phyloP scores from a whole-genome alignment of 2,329 filamentous ascomycete species.

The Botryotinia convoluta region DNA sequence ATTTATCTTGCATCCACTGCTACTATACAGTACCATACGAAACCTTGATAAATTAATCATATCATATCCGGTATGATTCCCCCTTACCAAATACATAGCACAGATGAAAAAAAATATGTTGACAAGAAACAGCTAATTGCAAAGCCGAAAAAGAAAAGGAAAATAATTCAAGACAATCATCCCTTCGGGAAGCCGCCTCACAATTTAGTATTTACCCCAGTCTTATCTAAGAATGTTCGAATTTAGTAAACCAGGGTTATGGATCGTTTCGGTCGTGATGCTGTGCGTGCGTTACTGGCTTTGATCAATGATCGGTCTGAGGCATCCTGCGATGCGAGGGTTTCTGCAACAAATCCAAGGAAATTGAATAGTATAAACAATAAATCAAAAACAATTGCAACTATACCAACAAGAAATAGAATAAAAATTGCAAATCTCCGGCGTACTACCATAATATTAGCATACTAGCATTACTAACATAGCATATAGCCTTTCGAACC shows the following conservation, averaged over 20 bases:
- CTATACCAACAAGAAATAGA: not conserved
- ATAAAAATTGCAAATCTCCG: conserved; percentile 1
- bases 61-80: conserved; percentile 19
- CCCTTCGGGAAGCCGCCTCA: conserved; percentile 28
- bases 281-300: conserved; percentile 8
- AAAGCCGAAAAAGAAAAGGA: conserved; percentile 10
- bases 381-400: conserved; percentile 6
- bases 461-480: not conserved
- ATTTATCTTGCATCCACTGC: conserved; percentile 20
- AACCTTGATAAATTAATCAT: conserved; percentile 16
- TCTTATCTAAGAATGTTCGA: conserved; percentile 25
- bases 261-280: conserved; percentile 8
- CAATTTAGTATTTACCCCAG: conserved; percentile 16
- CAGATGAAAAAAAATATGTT: not conserved
- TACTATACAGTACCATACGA: conserved; percentile 10
- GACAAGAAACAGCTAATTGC: conserved; percentile 4
- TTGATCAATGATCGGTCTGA: conserved; percentile 10
- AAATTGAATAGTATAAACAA: not conserved
- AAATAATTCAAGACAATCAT: conserved; percentile 30
- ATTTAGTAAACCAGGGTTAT: conserved; percentile 13
- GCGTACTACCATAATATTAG: conserved; percentile 4
- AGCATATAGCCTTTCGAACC: conserved; percentile 1
- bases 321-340: conserved; percentile 3
- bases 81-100: conserved; percentile 14
- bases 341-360: conserved; percentile 3